Percentiles rank a stretch among this genome's conserved stretches.
Evolutionary conservation across 2,329 filamentous ascomycete genomes (phyloP).

Genomic region (Sclerotinia minor): DNA sequence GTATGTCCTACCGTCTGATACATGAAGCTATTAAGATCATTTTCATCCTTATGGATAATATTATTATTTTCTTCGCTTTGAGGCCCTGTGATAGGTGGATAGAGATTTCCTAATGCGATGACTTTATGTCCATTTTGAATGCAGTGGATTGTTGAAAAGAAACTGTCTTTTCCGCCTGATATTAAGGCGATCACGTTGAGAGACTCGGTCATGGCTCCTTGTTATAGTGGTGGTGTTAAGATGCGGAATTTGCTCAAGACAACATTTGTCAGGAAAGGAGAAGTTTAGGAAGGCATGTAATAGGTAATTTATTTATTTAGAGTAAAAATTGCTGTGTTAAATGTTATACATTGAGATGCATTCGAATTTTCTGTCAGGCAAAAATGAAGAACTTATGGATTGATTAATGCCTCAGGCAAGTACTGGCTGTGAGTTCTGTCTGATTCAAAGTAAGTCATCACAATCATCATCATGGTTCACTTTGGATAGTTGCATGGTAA

Average conservation of each 20-base stretch:
- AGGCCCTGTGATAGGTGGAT: slow-evolving; percentile 52
- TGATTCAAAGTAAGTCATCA: background rate
- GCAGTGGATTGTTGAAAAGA: slow-evolving; percentile 91
- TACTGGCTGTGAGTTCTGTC: background rate
- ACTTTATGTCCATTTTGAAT: slow-evolving; percentile 80
- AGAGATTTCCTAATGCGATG: slow-evolving; percentile 85
- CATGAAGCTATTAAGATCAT: slow-evolving; percentile 96
- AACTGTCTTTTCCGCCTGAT: slow-evolving; percentile 95
- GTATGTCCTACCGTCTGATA: slow-evolving; percentile 96
- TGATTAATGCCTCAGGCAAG: slow-evolving; percentile 21
- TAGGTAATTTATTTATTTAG: background rate
- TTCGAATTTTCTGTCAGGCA: background rate
- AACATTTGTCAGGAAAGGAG: background rate
- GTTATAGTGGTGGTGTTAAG: background rate
- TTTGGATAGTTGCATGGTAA: slow-evolving; percentile 21
- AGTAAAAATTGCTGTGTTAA: background rate
- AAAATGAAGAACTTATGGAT: background rate
- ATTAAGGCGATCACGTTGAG: slow-evolving; percentile 86
- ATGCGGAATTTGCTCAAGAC: slow-evolving; percentile 8
- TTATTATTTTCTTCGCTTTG: background rate
- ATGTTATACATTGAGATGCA: background rate
- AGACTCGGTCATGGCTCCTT: slow-evolving; percentile 46
- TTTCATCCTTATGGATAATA: slow-evolving; percentile 44
- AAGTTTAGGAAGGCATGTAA: background rate
- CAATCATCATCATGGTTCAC: background rate